Evolutionary conservation across 352 stramenopile species (phyloP).

Genomic region (Hyaloperonospora arabidopsidis): DNA sequence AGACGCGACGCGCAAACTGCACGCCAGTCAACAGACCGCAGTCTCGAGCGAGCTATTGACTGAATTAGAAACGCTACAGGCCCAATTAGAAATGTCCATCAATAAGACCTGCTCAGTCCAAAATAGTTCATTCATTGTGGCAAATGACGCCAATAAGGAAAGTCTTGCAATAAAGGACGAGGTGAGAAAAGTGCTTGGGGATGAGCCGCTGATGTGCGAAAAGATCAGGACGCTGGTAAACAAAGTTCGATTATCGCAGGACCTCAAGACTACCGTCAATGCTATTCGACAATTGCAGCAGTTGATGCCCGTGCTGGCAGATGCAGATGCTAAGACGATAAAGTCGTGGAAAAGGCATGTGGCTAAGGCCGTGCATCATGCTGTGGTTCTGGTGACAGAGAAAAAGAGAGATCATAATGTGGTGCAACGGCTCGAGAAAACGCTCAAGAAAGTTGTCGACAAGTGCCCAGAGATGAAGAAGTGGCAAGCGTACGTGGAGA

Average conservation of each 20-base stretch:
- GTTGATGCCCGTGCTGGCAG: conserved; percentile 11
- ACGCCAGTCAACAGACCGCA: conserved; percentile 11
- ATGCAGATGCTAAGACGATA: conserved; percentile 16
- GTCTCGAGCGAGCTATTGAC: conserved; percentile 26
- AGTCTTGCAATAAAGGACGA: not conserved
- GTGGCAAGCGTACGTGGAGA: conserved; percentile 16
- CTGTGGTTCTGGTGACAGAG: conserved; percentile 4
- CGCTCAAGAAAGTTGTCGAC: conserved; percentile 12
- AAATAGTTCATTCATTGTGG: not conserved
- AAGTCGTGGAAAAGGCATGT: conserved; percentile 27
- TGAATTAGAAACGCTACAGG: conserved; percentile 30
- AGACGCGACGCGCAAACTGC: conserved; percentile 28
- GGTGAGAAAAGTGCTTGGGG: conserved; percentile 1
- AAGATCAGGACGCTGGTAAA: conserved; percentile 17
- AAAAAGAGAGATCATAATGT: not conserved
- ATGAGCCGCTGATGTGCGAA: not conserved
- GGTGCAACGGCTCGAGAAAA: conserved; percentile 6
- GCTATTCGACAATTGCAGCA: conserved; percentile 12
- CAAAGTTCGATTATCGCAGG: conserved; percentile 9
- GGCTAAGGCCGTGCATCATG: conserved; percentile 14
- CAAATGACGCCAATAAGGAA: not conserved
- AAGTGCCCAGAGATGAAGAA: conserved; percentile 21
- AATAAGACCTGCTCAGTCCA: conserved; percentile 8
- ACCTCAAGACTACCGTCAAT: conserved; percentile 6
- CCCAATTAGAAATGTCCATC: conserved; percentile 14